These are phyloP conservation scores for Pseudocercospora musae DNA, from an alignment of 2,329 filamentous ascomycete species.

Conservation along the genomic window DNA sequence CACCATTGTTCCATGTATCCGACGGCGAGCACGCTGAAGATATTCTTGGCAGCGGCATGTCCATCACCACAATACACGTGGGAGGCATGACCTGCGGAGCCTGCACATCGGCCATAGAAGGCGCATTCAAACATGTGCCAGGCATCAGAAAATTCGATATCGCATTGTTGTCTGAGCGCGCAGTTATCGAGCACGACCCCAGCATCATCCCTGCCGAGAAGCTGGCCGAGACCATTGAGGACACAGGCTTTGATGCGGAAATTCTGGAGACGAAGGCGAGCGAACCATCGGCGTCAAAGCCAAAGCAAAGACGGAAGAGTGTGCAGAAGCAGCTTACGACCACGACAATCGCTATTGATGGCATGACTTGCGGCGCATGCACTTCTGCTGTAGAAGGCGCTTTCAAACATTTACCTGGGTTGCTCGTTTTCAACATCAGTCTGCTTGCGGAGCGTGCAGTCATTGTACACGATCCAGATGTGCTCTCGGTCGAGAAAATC, in stretches of 20 bases:
- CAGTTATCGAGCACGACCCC: constrained; percentile 88
- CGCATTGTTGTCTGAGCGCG: constrained; percentile 90
- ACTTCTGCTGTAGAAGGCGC: constrained; percentile 85
- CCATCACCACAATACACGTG: constrained; percentile 85
- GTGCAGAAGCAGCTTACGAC: constrained; percentile 50
- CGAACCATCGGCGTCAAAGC: constrained; percentile 34
- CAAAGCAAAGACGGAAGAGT: constrained; percentile 37
- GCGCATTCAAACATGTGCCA: constrained; percentile 76
- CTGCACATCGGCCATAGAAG: constrained; percentile 93
- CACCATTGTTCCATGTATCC: constrained; percentile 24
- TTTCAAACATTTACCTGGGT: constrained; percentile 71
- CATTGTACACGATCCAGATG: constrained; percentile 72
- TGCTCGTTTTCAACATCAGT: constrained; percentile 91
- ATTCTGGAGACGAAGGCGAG: constrained; percentile 67
- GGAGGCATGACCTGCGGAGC: constrained; percentile 87
- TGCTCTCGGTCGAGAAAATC: constrained; percentile 70
- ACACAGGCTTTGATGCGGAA: constrained; percentile 86
- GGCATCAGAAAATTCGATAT: constrained; percentile 86
- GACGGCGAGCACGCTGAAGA: constrained; percentile 23
- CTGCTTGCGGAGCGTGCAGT: constrained; percentile 88
- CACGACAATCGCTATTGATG: constrained; percentile 85
- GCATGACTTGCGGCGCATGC: constrained; percentile 97
- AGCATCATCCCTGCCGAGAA: constrained; percentile 68
- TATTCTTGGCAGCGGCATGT: constrained; percentile 52
- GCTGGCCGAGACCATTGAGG: constrained; percentile 82